Conservation (phyloP, 2,329 filamentous ascomycete genomes). For the Calonectria pteridis region DNA sequence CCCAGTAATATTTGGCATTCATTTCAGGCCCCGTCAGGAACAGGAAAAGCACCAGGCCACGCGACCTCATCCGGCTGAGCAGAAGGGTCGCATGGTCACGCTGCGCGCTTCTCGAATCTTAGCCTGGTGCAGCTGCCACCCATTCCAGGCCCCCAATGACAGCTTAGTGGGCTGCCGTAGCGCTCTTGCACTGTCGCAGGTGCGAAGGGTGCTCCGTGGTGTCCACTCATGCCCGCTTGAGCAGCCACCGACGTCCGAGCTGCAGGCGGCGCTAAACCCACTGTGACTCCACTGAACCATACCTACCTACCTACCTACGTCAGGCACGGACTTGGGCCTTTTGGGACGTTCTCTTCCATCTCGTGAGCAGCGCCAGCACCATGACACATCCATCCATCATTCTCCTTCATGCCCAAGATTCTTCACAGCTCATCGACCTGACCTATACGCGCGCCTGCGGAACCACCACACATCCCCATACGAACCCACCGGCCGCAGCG, state of each 20-base stretch:
- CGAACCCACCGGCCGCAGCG: not conserved
- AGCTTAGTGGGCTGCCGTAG: conserved; percentile 17
- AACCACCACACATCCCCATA: not conserved
- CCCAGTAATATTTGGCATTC: not conserved
- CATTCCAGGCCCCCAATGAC: conserved; percentile 5
- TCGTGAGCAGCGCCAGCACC: conserved; percentile 24
- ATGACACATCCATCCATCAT: conserved; percentile 38
- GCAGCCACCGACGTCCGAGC: conserved; percentile 8
- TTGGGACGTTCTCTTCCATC: conserved; percentile 10
- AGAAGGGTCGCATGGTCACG: conserved; percentile 22
- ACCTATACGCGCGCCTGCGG: not conserved
- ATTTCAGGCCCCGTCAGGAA: conserved; percentile 14
- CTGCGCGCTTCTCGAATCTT: conserved; percentile 10
- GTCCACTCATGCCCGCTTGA: conserved; percentile 10
- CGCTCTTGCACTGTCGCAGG: not conserved
- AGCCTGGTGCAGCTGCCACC: not conserved
- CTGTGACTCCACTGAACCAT: conserved; percentile 20
- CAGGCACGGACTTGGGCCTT: conserved; percentile 17
- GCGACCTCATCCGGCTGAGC: conserved; percentile 21
- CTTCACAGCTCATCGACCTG: not conserved
- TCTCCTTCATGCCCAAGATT: conserved; percentile 27
- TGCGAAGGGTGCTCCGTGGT: conserved; percentile 3
- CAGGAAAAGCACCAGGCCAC: conserved; percentile 12
- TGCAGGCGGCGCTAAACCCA: conserved; percentile 20
- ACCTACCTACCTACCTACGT: too few relatives aligned